Conservation (phyloP, 768 basidiomycete genomes). For the Rhizopogon salebrosus region DNA sequence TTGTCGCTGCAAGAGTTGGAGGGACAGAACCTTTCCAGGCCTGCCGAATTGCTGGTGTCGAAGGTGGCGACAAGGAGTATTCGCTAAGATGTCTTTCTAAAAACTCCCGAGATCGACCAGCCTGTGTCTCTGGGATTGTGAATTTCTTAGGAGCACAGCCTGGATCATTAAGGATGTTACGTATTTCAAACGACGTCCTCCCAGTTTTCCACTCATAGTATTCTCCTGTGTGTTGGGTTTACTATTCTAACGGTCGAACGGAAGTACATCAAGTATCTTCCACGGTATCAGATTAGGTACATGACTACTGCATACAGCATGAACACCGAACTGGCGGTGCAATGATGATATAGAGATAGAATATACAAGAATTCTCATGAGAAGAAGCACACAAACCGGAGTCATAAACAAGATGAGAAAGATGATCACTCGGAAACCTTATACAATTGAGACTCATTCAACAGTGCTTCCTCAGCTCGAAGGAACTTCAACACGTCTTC, state of each 20-base stretch:
- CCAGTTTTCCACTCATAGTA: too few species aligned
- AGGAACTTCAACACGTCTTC: constrained; percentile 14
- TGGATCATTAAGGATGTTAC: too few species aligned
- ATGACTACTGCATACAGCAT: too few species aligned
- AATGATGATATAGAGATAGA: too few species aligned
- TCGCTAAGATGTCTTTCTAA: neutral
- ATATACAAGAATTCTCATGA: neutral
- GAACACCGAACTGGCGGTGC: too few species aligned
- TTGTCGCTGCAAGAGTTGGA: constrained; percentile 5
- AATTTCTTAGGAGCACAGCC: neutral
- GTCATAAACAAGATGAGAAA: neutral
- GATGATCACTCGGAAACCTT: neutral
- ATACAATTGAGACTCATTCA: neutral
- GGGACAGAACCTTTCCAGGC: neutral
- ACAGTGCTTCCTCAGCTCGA: too few species aligned
- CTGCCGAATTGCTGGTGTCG: neutral
- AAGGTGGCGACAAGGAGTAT: neutral
- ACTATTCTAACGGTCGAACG: too few species aligned
- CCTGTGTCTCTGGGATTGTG: neutral
- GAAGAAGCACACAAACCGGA: neutral
- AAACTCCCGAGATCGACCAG: neutral
- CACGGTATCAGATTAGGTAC: too few species aligned
- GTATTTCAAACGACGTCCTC: too few species aligned
- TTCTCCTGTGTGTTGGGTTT: too few species aligned
- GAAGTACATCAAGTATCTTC: too few species aligned